phyloP scores from a whole-genome alignment of 1,139 yeast genomes.

The Yamadazyma aaseri region DNA sequence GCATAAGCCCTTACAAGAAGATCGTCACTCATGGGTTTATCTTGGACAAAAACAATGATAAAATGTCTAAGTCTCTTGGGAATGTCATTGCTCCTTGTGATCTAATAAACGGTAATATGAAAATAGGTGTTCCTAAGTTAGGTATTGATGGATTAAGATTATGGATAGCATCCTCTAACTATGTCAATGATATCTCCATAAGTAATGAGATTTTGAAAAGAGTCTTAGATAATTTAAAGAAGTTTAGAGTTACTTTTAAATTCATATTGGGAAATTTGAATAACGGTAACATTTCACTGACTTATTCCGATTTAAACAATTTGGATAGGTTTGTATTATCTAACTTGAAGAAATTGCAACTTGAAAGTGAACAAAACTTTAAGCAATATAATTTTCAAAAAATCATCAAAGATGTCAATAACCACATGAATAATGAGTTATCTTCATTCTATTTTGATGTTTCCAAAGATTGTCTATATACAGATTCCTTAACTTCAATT shows the following conservation, averaged over 20 bases:
- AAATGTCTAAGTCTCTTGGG: slow-evolving; percentile 94
- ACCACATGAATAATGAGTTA: slow-evolving; percentile 70
- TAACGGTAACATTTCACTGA: slow-evolving; percentile 25
- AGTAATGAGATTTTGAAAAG: slow-evolving; percentile 72
- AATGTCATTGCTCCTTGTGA: slow-evolving; percentile 71
- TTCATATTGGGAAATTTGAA: slow-evolving; percentile 76
- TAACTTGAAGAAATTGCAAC: slow-evolving; percentile 50
- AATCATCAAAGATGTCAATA: slow-evolving; percentile 60
- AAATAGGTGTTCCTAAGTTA: slow-evolving; percentile 57
- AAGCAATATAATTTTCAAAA: slow-evolving; percentile 63
- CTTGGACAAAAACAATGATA: slow-evolving; percentile 77
- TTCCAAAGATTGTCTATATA: slow-evolving; percentile 81
- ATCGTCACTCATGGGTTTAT: slow-evolving; percentile 93
- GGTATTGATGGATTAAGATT: slow-evolving; percentile 91
- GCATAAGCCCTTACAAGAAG: slow-evolving; percentile 66
- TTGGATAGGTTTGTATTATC: slow-evolving; percentile 68
- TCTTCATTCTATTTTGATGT: slow-evolving; percentile 87
- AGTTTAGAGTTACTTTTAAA: slow-evolving; percentile 77
- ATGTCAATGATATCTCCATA: slow-evolving; percentile 73
- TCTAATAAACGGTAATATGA: slow-evolving; percentile 64
- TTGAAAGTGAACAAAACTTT: slow-evolving; percentile 45
- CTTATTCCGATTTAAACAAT: slow-evolving; percentile 42
- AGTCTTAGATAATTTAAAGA: slow-evolving; percentile 78
- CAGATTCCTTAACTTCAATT: slow-evolving; percentile 50
- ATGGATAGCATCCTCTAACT: slow-evolving; percentile 90